A percentile compares a stretch with the other conserved stretches of the same genome.
Conservation (phyloP, 805 yeast species). For the Monosporozyma aquatica region DNA sequence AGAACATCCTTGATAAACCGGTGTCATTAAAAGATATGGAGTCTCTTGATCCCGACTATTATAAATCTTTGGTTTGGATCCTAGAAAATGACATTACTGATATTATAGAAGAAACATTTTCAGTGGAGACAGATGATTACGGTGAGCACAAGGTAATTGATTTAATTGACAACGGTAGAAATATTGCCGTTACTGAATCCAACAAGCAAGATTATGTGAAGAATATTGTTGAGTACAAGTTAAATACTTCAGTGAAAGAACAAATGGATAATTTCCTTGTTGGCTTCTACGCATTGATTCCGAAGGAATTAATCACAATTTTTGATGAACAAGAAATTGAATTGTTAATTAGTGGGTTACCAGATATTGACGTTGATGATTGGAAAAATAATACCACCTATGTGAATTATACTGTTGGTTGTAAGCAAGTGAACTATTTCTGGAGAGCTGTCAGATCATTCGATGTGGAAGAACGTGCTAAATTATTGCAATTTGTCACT, state of each 20-base stretch:
- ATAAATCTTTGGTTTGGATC: constrained; percentile 91
- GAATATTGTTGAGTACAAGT: constrained; percentile 75
- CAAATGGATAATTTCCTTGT: constrained; percentile 77
- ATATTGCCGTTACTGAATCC: constrained; percentile 79
- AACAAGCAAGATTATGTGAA: constrained; percentile 87
- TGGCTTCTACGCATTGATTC: constrained; percentile 87
- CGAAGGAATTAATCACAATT: constrained; percentile 70
- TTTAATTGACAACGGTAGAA: constrained; percentile 69
- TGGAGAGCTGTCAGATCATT: constrained; percentile 97
- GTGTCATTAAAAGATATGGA: constrained; percentile 92
- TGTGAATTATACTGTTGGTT: constrained; percentile 70
- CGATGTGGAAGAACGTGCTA: constrained; percentile 89
- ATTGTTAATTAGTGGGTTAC: constrained; percentile 84
- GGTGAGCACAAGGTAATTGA: constrained; percentile 84
- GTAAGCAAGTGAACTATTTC: constrained; percentile 89
- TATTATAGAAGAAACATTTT: constrained; percentile 86
- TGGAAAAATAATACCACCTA: constrained; percentile 85
- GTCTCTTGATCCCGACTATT: constrained; percentile 82
- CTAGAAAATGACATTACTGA: constrained; percentile 94
- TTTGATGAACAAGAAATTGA: constrained; percentile 96
- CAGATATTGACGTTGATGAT: constrained; percentile 91
- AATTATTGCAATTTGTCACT: constrained; percentile 87
- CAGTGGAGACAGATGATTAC: constrained; percentile 86
- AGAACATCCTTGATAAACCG: constrained; percentile 65
- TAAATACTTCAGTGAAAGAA: constrained; percentile 73